Base-by-base conservation (phyloP, 495 filamentous ascomycete species). In the Aspergillus haitiensis region DNA sequence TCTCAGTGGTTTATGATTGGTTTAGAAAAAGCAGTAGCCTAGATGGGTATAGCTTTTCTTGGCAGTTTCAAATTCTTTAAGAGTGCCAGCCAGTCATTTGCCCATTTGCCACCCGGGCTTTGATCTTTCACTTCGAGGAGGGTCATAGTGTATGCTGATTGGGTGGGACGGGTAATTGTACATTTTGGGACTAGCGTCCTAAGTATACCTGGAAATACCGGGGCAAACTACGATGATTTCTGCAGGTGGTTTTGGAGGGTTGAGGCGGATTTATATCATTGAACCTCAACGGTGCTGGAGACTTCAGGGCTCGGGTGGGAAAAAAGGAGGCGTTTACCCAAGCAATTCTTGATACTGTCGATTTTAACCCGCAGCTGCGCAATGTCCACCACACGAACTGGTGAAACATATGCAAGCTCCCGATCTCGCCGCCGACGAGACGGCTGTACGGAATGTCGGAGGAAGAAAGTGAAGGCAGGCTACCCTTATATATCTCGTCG, bases 391-490 rank as follows among this genome's bases (percentile, higher is more conserved):
- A 0, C 37, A 9, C 37, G 3, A 4, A 40, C n/a, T 40, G 37
- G 37, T 40, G 37, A n/a, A 9, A 0, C n/a, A 5, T 40, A 5
- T n/a, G 37, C 11, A n/a, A 7, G 37, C 37, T 27, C 21, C 21
- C 37, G 37, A 40, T 10, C 51, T 21, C 58, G 62, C 13, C 57
- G 72, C 47, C 66, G 70, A 35, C 62, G 68, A 32, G 70, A 74
- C 58, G 72, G 72, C 50, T 74, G 72, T 48, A 66, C 65, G 7
- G 70, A 74, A 42, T 74, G 72, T 52, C 62, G 68, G 3, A 60
- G 72, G 31, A 74, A 73, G 33, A 74, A 74, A 61, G 64, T 74
- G 33, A 72, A 70, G 39, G 71, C 68, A 68, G 36, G 0, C 50
- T 27, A 27, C 21, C 21, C 3, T 27, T 27, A 27, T 27, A 27